phyloP scores from a whole-genome alignment of 108 stramenopile species.

The Nitzschia palea region DNA sequence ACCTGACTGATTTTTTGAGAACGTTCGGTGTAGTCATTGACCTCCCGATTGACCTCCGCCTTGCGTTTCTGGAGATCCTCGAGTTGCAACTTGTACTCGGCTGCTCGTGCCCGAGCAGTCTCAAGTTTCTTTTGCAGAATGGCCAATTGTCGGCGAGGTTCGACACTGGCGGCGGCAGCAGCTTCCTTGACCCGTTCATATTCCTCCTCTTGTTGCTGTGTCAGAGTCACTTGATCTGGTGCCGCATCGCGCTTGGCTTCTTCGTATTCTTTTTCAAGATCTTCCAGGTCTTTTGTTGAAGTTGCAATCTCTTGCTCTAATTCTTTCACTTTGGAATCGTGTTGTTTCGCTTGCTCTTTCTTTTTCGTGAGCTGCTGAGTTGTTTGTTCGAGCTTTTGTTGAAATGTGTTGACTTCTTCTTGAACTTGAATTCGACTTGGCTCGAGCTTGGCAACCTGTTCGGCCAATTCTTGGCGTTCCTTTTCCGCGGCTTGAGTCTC shows the following conservation, averaged over 20 bases:
- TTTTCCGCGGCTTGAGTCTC: conserved; percentile 67
- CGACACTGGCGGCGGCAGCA: conserved; percentile 80
- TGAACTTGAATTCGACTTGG: conserved; percentile 66
- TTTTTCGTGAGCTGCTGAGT: conserved; percentile 56
- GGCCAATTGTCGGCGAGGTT: conserved; percentile 56
- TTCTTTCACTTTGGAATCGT: conserved; percentile 52
- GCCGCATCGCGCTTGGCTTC: conserved; percentile 75
- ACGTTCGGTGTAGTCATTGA: conserved; percentile 52
- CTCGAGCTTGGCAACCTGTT: conserved; percentile 68
- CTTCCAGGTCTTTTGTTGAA: conserved; percentile 41
- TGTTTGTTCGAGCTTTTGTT: conserved; percentile 63
- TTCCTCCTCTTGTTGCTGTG: conserved; percentile 79
- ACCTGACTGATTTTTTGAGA: conserved; percentile 61
- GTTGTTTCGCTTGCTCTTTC: conserved; percentile 54
- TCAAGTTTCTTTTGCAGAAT: conserved; percentile 57
- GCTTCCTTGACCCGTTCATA: conserved; percentile 82
- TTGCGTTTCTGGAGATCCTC: conserved; percentile 54
- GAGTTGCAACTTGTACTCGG: conserved; percentile 52
- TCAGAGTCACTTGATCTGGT: conserved; percentile 57
- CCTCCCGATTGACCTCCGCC: conserved; percentile 54
- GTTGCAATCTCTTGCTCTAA: conserved; percentile 61
- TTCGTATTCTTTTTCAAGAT: conserved; percentile 79
- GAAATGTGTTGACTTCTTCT: conserved; percentile 73
- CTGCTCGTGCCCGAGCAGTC: conserved; percentile 65
- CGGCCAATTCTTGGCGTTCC: conserved; percentile 60